Evolutionary conservation across 1,284 basidiomycete species (phyloP).

Genomic region (Quambalaria eucalypti): DNA sequence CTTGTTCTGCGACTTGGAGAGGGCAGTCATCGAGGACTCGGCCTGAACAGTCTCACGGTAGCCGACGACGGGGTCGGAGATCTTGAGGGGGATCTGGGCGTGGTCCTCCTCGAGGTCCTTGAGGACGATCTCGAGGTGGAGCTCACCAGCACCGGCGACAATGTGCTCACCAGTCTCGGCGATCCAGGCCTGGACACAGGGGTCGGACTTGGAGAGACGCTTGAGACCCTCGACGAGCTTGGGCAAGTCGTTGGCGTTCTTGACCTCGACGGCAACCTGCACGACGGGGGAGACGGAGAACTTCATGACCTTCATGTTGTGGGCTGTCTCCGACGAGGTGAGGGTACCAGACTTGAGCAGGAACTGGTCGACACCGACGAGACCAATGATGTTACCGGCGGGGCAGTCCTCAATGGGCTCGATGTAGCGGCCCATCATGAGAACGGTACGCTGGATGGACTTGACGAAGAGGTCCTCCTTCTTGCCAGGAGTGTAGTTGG

Average conservation of each 20-base stretch:
- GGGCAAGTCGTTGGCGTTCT: slow-evolving; percentile 97
- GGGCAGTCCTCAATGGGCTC: slow-evolving; percentile 99
- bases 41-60: slow-evolving; percentile 97
- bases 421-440: slow-evolving; percentile 99
- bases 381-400: slow-evolving; percentile 95
- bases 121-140: slow-evolving; percentile 98
- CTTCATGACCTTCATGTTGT: slow-evolving; percentile 99
- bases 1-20: slow-evolving; percentile 99
- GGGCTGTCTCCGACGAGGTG: slow-evolving; percentile 92
- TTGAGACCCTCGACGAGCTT: slow-evolving; percentile 99
- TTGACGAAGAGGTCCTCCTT: slow-evolving; percentile 98
- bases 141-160: slow-evolving; percentile 96
- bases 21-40: slow-evolving; percentile 87
- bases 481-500: slow-evolving; percentile 97
- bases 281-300: slow-evolving; percentile 88
- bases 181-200: slow-evolving; percentile 96
- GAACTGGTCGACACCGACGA: slow-evolving; percentile 99
- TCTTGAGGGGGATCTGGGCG: slow-evolving; percentile 97
- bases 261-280: slow-evolving; percentile 97
- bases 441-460: slow-evolving; percentile 94
- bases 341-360: slow-evolving; percentile 94
- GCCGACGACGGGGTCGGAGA: slow-evolving; percentile 94
- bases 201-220: slow-evolving; percentile 99
- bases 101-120: slow-evolving; percentile 99
- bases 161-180: slow-evolving; percentile 92